Evolutionary conservation across 768 basidiomycete species (phyloP), one percentile per base, ranked within the genome.

Genomic region (Fomitopsis serialis): DNA sequence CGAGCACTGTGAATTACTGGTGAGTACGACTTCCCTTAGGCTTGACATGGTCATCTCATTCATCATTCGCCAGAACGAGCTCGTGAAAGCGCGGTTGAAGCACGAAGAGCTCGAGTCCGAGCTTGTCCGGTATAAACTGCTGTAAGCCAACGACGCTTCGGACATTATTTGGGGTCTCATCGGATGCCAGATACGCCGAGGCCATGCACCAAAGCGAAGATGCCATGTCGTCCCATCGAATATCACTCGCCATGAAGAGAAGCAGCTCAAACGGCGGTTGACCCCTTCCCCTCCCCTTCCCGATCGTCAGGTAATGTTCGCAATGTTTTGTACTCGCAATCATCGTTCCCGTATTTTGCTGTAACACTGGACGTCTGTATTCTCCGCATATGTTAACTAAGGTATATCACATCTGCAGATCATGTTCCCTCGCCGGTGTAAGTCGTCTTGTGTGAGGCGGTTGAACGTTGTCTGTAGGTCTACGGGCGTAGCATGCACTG

Each of bases 61-160:
- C 22, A 10, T 17, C 22, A 42, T 21, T 9, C 17, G 7, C 7
- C 57, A 92, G 90, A 92, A 95, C 61, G 87, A 96, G 66, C 80
- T 98, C 3, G 97, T 98, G 3, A 91, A 85, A 74, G 78, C 86
- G 53, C 82, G 94, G 48, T 72, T 98, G 37, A 84, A 86, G 55
- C 90, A 91, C 60, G 96, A 99, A 66, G 94, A 98, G 66, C 77
- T 96, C 55, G 97, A 98, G 68, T 80, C 84, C 53, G 92, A 98
- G 67, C 80, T 99, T 17, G 95, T 99, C 36, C 84, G 89, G 40
- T 98, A 97, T 72, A 97, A 97, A 71, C 73, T 97, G 43, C 67
- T 96, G 90, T 94, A 62, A 67, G 87, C 74, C 13, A 22, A 22
- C 8, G 35, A 1, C n/a, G 8, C 17, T 11, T 11, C 6, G 5